Base-by-base conservation (phyloP, 1,284 basidiomycete species). In the Ceratobasidium sp. region DNA sequence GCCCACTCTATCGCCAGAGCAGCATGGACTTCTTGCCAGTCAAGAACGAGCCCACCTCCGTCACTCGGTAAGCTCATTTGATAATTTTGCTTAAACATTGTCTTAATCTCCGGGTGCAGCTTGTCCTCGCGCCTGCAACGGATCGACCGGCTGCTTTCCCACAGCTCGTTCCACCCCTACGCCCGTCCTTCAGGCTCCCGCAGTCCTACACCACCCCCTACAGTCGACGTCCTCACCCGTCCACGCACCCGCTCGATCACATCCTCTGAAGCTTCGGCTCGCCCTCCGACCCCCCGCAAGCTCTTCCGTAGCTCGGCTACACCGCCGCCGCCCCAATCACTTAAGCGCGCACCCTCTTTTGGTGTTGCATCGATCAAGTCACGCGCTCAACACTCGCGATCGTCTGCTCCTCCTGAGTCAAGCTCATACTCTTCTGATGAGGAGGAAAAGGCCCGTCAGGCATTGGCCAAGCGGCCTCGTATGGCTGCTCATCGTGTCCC, bases 21-120 rank as follows among this genome's bases (percentile, higher is more conserved):
- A 91, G 90, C 79, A 92, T 92, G 91, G 91, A 93, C 77, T 92
- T 92, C 77, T 85, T 92, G 79, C 85, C 85, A 28, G 84, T 86
- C 75, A 76, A 84, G 76, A 83, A 84, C 75, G 83, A 85, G 73
- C 85, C 83, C 74, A 83, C 86, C 67, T 83, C 82, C 72, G 87
- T 91, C 78, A 83, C 84, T 75, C 84, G 86, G 90, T 91, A 80
- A 64, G 85, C 51, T 91, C 78, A 83, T 83, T 75, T 84, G 86
- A 90, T 91, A 80, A 62, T 85, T 81, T 72, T 73, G 67, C 40
- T 74, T 72, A 63, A 46, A 42, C n/a, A 14, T 60, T 18, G 14
- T 60, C 18, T 69, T 74, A 46, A 33, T 76, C 70, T n/a, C 53
- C 76, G 59, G 11, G 42, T 42, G 77, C 51, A 91, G 90, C 64